Percentiles rank a stretch among this genome's conserved stretches.
phyloP scores from a whole-genome alignment of 176 grass and related monocot genomes.

The Juncus inflexus region DNA sequence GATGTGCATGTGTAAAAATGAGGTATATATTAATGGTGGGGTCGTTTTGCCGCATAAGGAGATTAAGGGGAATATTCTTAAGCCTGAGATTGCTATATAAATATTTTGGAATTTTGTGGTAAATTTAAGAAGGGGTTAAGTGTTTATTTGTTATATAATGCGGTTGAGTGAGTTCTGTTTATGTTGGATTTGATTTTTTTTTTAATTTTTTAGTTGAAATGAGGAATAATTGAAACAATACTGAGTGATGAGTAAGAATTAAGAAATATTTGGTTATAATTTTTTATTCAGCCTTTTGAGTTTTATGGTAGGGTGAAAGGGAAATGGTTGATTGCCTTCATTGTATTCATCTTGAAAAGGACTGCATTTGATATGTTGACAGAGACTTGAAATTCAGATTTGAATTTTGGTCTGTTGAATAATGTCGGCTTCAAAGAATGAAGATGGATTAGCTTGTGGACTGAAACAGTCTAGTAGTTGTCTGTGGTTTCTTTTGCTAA shows the following conservation, averaged over 20 bases:
- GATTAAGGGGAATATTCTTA: slow-evolving; percentile 89
- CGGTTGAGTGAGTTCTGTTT: neutral
- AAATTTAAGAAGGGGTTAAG: neutral
- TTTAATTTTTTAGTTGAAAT: slow-evolving; percentile 2
- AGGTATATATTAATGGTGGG: slow-evolving; percentile 86
- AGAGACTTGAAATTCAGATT: slow-evolving; percentile 17
- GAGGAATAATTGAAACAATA: slow-evolving; percentile 12
- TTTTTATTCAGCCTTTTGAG: neutral
- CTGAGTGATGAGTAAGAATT: neutral
- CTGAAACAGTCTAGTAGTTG: neutral
- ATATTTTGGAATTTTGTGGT: slow-evolving; percentile 19
- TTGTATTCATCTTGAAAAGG: slow-evolving; percentile 17
- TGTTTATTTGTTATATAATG: slow-evolving; percentile 2
- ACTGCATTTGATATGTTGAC: slow-evolving; percentile 14
- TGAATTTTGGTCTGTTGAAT: neutral
- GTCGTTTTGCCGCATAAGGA: slow-evolving; percentile 91
- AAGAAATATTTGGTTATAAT: neutral
- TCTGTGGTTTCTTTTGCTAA: slow-evolving; percentile 8
- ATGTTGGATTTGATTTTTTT: slow-evolving; percentile 6
- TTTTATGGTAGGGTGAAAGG: neutral
- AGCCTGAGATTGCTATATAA: slow-evolving; percentile 96
- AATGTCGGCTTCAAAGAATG: slow-evolving; percentile 8
- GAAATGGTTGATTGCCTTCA: neutral
- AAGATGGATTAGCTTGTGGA: slow-evolving; percentile 1
- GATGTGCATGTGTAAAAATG: slow-evolving; percentile 82